phyloP scores from a whole-genome alignment of 352 stramenopile genomes.

The Phytophthora citricola region DNA sequence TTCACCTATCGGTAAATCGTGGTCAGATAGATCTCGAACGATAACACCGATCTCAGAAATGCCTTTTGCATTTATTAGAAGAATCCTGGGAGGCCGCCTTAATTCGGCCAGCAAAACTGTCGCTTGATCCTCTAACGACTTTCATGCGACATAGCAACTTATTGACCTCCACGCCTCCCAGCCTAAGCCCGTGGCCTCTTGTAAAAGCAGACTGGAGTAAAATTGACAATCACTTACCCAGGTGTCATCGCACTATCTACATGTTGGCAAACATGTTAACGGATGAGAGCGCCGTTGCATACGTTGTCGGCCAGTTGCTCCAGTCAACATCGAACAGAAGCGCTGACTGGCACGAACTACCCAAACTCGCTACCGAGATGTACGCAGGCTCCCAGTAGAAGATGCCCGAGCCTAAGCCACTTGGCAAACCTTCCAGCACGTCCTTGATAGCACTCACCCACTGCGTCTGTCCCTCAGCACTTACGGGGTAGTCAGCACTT shows the following conservation, averaged over 20 bases:
- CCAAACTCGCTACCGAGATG: conserved; percentile 28
- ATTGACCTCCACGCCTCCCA: no score
- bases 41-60: no score
- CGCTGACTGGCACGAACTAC: conserved; percentile 40
- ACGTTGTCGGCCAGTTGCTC: conserved; percentile 28
- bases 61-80: no score
- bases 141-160: no score
- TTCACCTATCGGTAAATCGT: no score
- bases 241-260: not conserved
- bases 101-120: no score
- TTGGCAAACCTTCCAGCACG: conserved; percentile 32
- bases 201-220: no score
- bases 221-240: no score
- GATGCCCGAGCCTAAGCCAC: conserved; percentile 30
- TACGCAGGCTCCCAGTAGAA: conserved; percentile 48
- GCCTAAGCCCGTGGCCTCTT: no score
- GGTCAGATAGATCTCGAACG: no score
- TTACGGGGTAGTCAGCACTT: conserved; percentile 36
- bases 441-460: conserved; percentile 37
- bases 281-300: conserved; percentile 35
- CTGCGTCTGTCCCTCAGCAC: conserved; percentile 34
- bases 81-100: no score
- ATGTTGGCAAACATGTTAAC: conserved; percentile 29
- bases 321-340: conserved; percentile 43
- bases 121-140: no score